Percentiles rank a stretch among this genome's conserved stretches.
Evolutionary conservation across 805 yeast species (phyloP).

Genomic region (Starmera amethionina): DNA sequence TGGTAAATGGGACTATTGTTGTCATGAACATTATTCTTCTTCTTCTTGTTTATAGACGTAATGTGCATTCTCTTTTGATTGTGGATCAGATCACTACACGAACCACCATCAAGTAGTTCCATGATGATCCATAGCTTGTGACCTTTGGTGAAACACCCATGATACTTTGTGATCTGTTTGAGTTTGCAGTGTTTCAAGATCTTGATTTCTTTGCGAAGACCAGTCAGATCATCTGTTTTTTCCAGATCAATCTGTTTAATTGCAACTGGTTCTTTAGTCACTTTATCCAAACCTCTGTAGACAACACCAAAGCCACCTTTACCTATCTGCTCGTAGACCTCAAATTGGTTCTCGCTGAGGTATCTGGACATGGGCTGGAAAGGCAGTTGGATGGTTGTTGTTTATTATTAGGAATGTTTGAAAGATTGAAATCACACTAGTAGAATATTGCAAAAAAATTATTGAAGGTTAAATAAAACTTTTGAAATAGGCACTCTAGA

Average conservation of each 20-base stretch:
- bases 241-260: slow-evolving; percentile 88
- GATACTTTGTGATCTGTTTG: slow-evolving; percentile 81
- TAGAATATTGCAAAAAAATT: too few species aligned
- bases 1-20: slow-evolving; percentile 29
- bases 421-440: too few species aligned
- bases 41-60: too few species aligned
- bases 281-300: slow-evolving; percentile 68
- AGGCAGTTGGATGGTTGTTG: too few species aligned
- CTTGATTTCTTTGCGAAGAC: slow-evolving; percentile 85
- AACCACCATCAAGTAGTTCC: slow-evolving; percentile 97
- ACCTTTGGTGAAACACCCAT: slow-evolving; percentile 77
- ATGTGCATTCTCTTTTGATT: too few species aligned
- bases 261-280: slow-evolving; percentile 76
- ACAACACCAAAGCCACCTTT: slow-evolving; percentile 96
- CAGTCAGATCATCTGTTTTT: slow-evolving; percentile 83
- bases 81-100: slow-evolving; percentile 56
- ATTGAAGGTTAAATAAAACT: too few species aligned
- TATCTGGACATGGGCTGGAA: slow-evolving; percentile 6
- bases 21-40: too few species aligned
- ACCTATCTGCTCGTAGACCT: slow-evolving; percentile 75
- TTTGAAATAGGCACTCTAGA: too few species aligned
- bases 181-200: slow-evolving; percentile 72
- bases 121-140: slow-evolving; percentile 90
- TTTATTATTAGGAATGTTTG: too few species aligned
- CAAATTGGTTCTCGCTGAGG: slow-evolving; percentile 22